Percentiles rank a stretch among this genome's conserved stretches.
These are phyloP conservation scores for Funneliformis caledonium DNA, from an alignment of 371 early-diverging fungal species.

Conservation along the genomic window DNA sequence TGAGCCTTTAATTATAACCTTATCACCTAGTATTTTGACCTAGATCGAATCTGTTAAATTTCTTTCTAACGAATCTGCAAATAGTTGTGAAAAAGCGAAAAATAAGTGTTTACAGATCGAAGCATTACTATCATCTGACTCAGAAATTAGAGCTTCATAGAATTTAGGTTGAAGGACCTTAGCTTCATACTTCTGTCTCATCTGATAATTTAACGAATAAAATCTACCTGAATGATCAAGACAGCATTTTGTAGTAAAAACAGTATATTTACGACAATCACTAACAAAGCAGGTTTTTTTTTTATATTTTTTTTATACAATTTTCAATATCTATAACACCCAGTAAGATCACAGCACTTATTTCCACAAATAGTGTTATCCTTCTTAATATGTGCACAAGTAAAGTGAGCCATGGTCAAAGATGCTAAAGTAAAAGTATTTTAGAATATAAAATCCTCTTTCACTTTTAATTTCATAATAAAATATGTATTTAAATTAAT, in stretches of 20 bases:
- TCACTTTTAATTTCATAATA: background rate
- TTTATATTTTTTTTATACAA: background rate
- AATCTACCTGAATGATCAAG: constrained; percentile 1
- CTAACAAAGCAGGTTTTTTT: background rate
- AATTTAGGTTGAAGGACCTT: background rate
- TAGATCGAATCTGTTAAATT: no score
- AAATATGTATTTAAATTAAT: background rate
- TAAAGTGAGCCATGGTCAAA: no score
- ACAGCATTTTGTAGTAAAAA: constrained; percentile 7
- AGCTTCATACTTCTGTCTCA: no score
- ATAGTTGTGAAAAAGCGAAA: no score
- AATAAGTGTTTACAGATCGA: no score
- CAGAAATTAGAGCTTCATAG: no score
- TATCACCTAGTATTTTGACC: no score
- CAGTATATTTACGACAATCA: background rate
- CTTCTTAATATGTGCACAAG: no score
- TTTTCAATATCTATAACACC: background rate
- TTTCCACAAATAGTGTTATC: background rate
- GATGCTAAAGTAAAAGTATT: background rate
- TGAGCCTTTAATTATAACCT: no score
- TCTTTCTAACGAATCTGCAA: no score
- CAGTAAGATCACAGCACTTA: background rate
- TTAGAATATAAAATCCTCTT: background rate
- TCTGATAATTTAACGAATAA: background rate
- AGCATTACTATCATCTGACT: no score